Evolutionary conservation across 176 grass and related monocot species (phyloP), one percentile per base, ranked within the genome.

Genomic region (Bolboschoenus planiculmis): DNA sequence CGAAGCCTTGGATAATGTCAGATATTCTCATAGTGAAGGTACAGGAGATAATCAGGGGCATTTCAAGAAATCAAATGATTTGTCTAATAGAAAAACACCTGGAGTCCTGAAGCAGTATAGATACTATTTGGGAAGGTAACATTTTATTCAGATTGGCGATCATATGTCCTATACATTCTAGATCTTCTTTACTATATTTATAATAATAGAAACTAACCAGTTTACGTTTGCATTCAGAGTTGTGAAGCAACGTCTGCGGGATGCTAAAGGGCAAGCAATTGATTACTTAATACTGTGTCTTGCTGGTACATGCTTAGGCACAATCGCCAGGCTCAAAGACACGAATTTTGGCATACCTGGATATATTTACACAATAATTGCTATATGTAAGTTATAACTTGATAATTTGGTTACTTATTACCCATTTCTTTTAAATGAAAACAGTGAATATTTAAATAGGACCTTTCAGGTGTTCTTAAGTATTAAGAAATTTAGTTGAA

Each of bases 241-340:
- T 53, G 89, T 87, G 2, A 97, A 97, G 86, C 95, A 97, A 83
- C 61, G 95, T 26, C 18, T 97, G 51, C 90, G 95, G 70, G 95
- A 94, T 81, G 88, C 90, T 74, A 90, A 76, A 85, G 53, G 89
- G n/a, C 92, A 91, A 43, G 87, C 80, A 14, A 87, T 97, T 86
- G 95, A 97, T 94, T 94, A 92, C 81, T 77, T 97, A 80, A 97
- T 97, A 76, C 92, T 97, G 35, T 84, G 95, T 21, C 87, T 97
- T 66, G 95, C 95, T 89, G 95, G 95, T 78, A 90, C 94, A 78
- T 97, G 95, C 88, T 86, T 97, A 67, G 95, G 95, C 14, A 89
- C 64, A 3, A 94, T 97, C 55, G 88, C 92, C 4, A 89, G 91
- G 85, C 75, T 90, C 24, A 89, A 82, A 33, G 95, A 97, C 50